Base-by-base conservation (phyloP, 495 filamentous ascomycete genomes). In the Podospora pseudocomata region DNA sequence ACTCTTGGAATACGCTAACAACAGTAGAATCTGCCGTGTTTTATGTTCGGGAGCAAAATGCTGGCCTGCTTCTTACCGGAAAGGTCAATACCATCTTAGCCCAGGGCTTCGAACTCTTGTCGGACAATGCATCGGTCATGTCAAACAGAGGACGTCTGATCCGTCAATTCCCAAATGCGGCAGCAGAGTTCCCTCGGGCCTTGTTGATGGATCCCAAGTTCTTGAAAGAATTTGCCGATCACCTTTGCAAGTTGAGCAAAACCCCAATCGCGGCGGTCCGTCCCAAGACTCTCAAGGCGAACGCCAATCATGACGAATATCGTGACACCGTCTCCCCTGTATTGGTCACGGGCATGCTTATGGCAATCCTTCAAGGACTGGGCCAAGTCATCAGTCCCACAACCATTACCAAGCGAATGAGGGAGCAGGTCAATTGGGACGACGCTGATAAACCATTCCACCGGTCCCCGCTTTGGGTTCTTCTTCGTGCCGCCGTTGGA, bases 31-130 rank as follows among this genome's bases (percentile, higher is more conserved):
- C 4, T 4, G 44, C 34, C 4, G 73, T 60, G 15, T 85, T 28
- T 71, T 77, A 88, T 64, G 76, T 90, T 34, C 71, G 73, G n/a
- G 77, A 72, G 16, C 89, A 91, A 70, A 91, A 91, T 73, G 86
- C 86, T 0, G 89, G 78, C 0, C 65, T 90, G 0, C 69, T 90
- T 9, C 72, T 90, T 57, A 79, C 77, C 2, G 75, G 69, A 53
- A 53, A 62, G 0, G 57, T 70, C 0, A 44, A 77, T n/a, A 53
- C 67, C 5, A 75, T 86, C 53, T 57, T 80, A 1, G 74, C 90
- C 30, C 83, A 89, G 70, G 69, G 76, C 0, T 91, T 89, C 62
- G 87, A 90, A 68, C 79, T 88, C 0, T 84, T 85, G 4, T 80
- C 88, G 0, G 67, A 67, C 2, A 86, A 86, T 65, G 11, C 70